A percentile compares a stretch with the other conserved stretches of the same genome.
phyloP scores from a whole-genome alignment of 129 eudicot species.

The Solidago caesia region DNA sequence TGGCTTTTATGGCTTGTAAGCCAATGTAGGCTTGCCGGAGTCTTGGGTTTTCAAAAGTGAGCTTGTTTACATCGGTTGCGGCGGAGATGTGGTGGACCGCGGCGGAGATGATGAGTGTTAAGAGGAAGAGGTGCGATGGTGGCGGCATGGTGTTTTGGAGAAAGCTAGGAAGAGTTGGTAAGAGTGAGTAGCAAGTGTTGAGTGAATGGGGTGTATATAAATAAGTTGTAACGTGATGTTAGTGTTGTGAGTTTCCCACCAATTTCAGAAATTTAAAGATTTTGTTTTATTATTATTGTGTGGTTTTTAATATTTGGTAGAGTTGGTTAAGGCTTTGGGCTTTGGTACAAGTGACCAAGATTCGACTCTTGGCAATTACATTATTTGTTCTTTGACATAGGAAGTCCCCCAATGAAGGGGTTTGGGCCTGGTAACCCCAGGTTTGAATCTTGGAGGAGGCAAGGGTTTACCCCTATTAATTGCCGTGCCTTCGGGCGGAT shows the following conservation, averaged over 20 bases:
- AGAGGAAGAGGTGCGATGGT: slow-evolving; percentile 20
- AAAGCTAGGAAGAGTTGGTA: slow-evolving; percentile 11
- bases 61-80: background rate
- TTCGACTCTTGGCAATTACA: too few relatives aligned
- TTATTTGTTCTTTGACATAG: too few relatives aligned
- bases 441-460: too few relatives aligned
- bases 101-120: slow-evolving; percentile 32
- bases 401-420: too few relatives aligned
- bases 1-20: slow-evolving; percentile 77
- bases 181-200: background rate
- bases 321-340: too few relatives aligned
- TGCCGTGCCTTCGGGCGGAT: too few relatives aligned
- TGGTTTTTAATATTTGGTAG: too few relatives aligned
- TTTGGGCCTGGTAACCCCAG: too few relatives aligned
- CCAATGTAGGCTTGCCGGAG: slow-evolving; percentile 71
- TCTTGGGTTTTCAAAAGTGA: slow-evolving; percentile 52
- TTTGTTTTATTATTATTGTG: slow-evolving; percentile 19
- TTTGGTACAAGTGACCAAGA: too few relatives aligned
- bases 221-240: slow-evolving; percentile 28
- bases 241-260: slow-evolving; percentile 31
- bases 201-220: slow-evolving; percentile 11
- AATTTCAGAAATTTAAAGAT: slow-evolving; percentile 38
- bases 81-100: slow-evolving; percentile 24
- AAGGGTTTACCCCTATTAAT: too few relatives aligned
- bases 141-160: slow-evolving; percentile 28